Evolutionary conservation across 768 basidiomycete genomes (phyloP).

Genomic region (Auricularia auricula-judae): DNA sequence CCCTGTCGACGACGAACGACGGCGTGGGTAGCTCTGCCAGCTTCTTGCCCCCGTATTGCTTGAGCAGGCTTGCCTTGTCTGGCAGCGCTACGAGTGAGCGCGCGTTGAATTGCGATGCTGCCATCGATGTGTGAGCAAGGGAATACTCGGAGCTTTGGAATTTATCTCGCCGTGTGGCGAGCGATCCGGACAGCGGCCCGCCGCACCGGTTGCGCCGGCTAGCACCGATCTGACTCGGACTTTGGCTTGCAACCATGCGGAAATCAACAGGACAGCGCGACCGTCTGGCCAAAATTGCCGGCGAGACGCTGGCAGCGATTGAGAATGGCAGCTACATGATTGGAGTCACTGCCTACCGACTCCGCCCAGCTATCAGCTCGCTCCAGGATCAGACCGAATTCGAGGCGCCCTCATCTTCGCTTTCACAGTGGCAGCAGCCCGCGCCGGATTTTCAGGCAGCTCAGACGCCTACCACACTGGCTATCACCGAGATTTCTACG

Average conservation of each 20-base stretch:
- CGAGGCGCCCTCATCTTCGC: not conserved
- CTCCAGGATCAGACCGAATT: not conserved
- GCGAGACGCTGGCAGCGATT: not conserved
- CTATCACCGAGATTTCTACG: not conserved
- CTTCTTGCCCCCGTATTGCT: slow-evolving; percentile 46
- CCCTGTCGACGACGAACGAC: slow-evolving; percentile 66
- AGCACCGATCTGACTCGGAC: not conserved
- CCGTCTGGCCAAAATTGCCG: not conserved
- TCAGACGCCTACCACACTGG: not conserved
- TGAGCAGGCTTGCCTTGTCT: slow-evolving; percentile 21
- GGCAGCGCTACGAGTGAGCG: not conserved
- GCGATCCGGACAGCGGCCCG: not conserved
- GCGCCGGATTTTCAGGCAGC: not conserved
- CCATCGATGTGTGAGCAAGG: not conserved
- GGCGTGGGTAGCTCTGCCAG: slow-evolving; percentile 59
- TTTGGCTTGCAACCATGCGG: not conserved
- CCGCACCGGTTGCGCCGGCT: not conserved
- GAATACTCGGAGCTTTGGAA: not conserved
- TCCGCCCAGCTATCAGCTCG: not conserved
- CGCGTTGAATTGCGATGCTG: not conserved
- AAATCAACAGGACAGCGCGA: not conserved
- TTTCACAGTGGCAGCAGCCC: not conserved
- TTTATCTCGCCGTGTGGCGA: not conserved
- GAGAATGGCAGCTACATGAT: not conserved
- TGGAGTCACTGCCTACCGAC: not conserved